Evolutionary conservation across 805 yeast species (phyloP), one percentile per base, ranked within the genome.

Genomic region (Candida hungchunana): DNA sequence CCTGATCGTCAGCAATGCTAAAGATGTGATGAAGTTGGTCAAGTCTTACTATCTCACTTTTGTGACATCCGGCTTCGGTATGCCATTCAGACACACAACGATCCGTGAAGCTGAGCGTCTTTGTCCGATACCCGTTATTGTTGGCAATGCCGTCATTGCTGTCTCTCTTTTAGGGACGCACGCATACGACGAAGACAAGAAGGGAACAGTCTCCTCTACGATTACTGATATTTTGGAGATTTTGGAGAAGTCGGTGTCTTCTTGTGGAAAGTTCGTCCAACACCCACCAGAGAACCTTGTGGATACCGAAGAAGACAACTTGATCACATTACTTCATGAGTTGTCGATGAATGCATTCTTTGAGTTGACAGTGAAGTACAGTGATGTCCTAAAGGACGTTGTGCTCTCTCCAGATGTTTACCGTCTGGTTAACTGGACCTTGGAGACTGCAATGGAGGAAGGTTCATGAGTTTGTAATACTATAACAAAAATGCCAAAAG

Each of bases 381-480:
- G 80, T 52, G 71, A 66, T 27, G 67, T 76, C 30, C 59, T 83
- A 41, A 79, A 79, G 52, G 88, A 81, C 48, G 69, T 82, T 45
- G 67, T 75, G 18, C 61, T 83, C 29, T 69, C 75, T 34, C 74
- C 81, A 4, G 75, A 76, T 31, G 83, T 82, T 5, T 75, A 75
- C 50, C 75, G 74, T 43, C 63, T 82, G 43, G 86, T 86, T 13
- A 79, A 79, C 51, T 77, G 85, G 79, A 82, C 82, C 18, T 68
- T 79, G 37, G 88, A 81, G 46, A 70, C 70, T 20, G 81, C 81
- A 12, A 63, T 75, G 36, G 77, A 75, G 13, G 75, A 73, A 38
- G 52, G 48, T 5, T 36, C 59, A n/a, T n/a, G n/a, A n/a, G n/a
- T n/a, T n/a, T n/a, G n/a, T n/a, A n/a, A n/a, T n/a, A n/a, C n/a